A percentile compares a stretch with the other conserved stretches of the same genome.
phyloP scores from a whole-genome alignment of 257 asterid species.

The Cynanchum wilfordii region DNA sequence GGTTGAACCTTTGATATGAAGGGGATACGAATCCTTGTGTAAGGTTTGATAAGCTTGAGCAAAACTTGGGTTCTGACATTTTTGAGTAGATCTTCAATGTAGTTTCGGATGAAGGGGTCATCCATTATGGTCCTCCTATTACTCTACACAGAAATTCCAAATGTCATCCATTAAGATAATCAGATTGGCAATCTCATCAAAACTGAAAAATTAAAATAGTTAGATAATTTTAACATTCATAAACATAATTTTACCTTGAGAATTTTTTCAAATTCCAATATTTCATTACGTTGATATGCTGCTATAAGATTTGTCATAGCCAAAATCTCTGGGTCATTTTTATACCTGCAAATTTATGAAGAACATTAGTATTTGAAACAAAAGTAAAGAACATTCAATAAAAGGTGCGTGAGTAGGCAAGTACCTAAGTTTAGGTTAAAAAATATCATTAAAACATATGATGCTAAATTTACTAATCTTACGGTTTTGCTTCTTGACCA shows the following conservation, averaged over 20 bases:
- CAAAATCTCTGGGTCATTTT: constrained; percentile 92
- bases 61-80: constrained; percentile 96
- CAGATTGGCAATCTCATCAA: constrained; percentile 7
- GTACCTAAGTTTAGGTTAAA: no score
- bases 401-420: constrained; percentile 10
- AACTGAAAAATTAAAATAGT: constrained; percentile 9
- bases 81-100: constrained; percentile 96
- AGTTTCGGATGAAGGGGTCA: constrained; percentile 89
- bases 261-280: constrained; percentile 91
- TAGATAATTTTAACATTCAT: constrained; percentile 9
- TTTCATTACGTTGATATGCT: constrained; percentile 95
- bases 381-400: neutral
- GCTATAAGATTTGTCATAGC: constrained; percentile 98
- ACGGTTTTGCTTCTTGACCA: constrained; percentile 99
- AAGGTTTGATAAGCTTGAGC: constrained; percentile 96
- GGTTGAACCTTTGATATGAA: constrained; percentile 79
- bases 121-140: constrained; percentile 98
- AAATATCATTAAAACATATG: neutral
- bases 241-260: constrained; percentile 51
- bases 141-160: constrained; percentile 49
- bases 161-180: constrained; percentile 4
- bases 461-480: constrained; percentile 24
- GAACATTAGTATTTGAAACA: neutral
- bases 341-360: constrained; percentile 47
- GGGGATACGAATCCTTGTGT: constrained; percentile 91